Conservation (phyloP, 305 asterid species). For the Fraxinus albicans region DNA sequence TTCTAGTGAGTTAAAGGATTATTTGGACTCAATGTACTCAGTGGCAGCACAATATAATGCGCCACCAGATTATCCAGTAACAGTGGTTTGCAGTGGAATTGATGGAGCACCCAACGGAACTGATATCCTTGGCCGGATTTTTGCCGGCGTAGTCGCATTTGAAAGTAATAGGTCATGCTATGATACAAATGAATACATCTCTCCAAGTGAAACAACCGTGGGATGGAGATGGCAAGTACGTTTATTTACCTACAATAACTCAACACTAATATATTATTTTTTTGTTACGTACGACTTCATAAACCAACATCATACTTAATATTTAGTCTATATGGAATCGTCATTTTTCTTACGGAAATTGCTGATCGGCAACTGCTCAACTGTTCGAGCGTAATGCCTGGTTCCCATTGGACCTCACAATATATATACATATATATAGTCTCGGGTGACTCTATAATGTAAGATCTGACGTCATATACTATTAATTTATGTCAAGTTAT, state of each 20-base stretch:
- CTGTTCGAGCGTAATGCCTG: no score
- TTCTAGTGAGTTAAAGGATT: slow-evolving; percentile 42
- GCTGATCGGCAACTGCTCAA: no score
- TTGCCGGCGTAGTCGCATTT: slow-evolving; percentile 48
- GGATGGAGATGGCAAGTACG: slow-evolving; percentile 84
- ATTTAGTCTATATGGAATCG: no score
- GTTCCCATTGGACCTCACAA: no score
- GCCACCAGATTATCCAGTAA: slow-evolving; percentile 59
- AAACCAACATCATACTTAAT: not conserved
- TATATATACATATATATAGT: no score
- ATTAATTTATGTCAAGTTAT: no score
- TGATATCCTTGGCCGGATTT: slow-evolving; percentile 41
- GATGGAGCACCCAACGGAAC: slow-evolving; percentile 38
- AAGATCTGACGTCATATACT: not conserved
- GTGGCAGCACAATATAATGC: slow-evolving; percentile 54
- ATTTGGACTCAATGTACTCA: slow-evolving; percentile 33
- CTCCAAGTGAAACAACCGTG: slow-evolving; percentile 31
- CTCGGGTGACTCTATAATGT: not conserved
- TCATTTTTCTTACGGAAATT: no score
- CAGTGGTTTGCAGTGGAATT: slow-evolving; percentile 47
- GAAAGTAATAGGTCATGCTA: slow-evolving; percentile 38
- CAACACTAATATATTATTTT: not conserved
- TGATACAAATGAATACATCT: not conserved
- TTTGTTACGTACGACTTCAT: not conserved
- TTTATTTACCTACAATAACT: not conserved